A percentile compares a stretch with the other conserved stretches of the same genome.
phyloP scores from a whole-genome alignment of 768 basidiomycete species.

The Amyloporia xantha region DNA sequence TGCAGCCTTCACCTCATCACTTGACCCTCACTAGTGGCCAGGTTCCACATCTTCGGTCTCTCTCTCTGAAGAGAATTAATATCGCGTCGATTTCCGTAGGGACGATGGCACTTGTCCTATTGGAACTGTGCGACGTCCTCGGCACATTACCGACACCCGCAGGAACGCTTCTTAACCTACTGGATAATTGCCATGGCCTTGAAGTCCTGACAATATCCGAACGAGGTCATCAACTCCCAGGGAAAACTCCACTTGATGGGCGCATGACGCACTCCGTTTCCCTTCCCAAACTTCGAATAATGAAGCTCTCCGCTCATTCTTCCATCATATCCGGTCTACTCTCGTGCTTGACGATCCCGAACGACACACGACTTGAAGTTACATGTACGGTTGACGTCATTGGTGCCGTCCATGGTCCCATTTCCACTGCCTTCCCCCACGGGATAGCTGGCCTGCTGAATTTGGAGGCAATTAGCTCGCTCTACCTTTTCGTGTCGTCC shows the following conservation, averaged over 20 bases:
- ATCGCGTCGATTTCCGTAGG: not conserved
- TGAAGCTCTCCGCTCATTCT: not conserved
- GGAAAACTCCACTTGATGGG: not conserved
- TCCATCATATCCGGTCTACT: not conserved
- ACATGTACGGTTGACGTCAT: not conserved
- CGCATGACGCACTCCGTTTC: not conserved
- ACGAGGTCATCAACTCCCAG: not conserved
- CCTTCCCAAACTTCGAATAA: not conserved
- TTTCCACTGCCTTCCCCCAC: not conserved
- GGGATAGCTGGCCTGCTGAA: not conserved
- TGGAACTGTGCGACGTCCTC: not conserved
- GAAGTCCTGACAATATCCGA: not conserved
- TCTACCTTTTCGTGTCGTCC: slow-evolving; percentile 2
- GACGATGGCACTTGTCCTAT: not conserved
- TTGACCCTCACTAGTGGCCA: not conserved
- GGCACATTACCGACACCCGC: not conserved
- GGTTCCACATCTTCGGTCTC: not conserved
- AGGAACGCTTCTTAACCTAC: not conserved
- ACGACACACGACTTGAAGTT: not conserved
- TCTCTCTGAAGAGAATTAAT: not conserved
- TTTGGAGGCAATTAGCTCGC: not conserved
- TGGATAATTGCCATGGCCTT: not conserved
- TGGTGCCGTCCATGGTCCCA: not conserved
- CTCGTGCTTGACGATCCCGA: not conserved
- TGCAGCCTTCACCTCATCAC: not conserved